Evolutionary conservation across 78 protist genomes (phyloP).

Genomic region (Cyanophora paradoxa): DNA sequence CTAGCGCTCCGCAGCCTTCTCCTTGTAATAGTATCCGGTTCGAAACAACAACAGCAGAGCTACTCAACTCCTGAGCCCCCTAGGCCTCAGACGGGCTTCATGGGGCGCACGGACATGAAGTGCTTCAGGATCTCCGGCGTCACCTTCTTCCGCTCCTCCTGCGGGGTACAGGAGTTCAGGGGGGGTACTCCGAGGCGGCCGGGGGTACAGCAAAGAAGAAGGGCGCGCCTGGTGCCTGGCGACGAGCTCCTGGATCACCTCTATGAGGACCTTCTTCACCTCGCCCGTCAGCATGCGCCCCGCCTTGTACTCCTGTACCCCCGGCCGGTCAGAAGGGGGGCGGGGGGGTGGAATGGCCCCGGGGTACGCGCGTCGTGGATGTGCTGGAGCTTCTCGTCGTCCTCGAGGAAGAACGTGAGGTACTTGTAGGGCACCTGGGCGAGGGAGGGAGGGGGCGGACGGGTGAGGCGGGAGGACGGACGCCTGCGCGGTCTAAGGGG

Average conservation of each 20-base stretch:
- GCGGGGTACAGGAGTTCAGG: too few relatives aligned
- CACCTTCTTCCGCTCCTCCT: constrained; percentile 10
- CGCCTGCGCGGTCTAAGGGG: background rate
- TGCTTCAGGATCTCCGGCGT: constrained; percentile 43
- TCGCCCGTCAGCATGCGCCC: constrained; percentile 84
- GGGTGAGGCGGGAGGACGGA: background rate
- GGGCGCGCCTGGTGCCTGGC: constrained; percentile 48
- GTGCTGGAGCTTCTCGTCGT: constrained; percentile 69
- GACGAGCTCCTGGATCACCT: constrained; percentile 34
- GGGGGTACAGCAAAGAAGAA: too few relatives aligned
- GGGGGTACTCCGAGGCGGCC: too few relatives aligned
- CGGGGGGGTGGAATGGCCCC: too few relatives aligned
- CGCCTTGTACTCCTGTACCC: constrained; percentile 48
- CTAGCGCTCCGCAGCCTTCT: too few relatives aligned
- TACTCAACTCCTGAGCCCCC: too few relatives aligned
- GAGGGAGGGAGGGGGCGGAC: background rate
- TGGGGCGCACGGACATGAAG: constrained; percentile 25
- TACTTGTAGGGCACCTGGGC: constrained; percentile 65
- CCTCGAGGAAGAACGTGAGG: constrained; percentile 78
- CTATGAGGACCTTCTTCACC: constrained; percentile 65
- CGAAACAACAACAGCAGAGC: too few relatives aligned
- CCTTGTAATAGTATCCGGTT: too few relatives aligned
- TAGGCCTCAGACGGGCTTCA: too few relatives aligned
- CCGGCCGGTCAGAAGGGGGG: too few relatives aligned
- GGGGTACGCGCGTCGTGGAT: constrained; percentile 46